A percentile compares a stretch with the other conserved stretches of the same genome.
phyloP scores from a whole-genome alignment of 2,329 filamentous ascomycete genomes.

The Sporothrix mexicana region DNA sequence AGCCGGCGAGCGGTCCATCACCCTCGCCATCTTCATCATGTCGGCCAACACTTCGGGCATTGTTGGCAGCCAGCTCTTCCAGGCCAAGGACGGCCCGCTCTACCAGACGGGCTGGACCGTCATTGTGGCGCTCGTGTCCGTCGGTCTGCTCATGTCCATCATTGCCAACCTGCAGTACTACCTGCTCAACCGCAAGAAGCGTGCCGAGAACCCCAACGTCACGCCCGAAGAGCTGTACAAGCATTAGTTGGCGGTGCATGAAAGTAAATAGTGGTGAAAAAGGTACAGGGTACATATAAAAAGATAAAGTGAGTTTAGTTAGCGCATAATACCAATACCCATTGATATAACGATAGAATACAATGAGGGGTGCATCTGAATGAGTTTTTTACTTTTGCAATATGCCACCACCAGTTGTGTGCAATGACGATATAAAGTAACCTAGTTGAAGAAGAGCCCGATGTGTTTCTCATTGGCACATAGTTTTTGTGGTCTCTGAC shows the following conservation, averaged over 20 bases:
- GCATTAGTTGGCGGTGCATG: not conserved
- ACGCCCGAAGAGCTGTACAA: conserved; percentile 15
- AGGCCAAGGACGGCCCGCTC: conserved; percentile 26
- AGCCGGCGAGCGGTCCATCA: conserved; percentile 31
- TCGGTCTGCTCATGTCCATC: conserved; percentile 19
- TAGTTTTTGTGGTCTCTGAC: too few species aligned
- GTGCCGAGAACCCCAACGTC: not conserved
- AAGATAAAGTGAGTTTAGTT: not conserved
- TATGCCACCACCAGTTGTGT: too few species aligned
- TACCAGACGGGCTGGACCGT: conserved; percentile 30
- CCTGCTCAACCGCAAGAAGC: conserved; percentile 21
- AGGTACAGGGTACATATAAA: not conserved
- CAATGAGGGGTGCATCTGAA: too few species aligned
- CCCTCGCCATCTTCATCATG: conserved; percentile 33
- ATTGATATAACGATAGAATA: too few species aligned
- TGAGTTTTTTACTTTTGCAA: too few species aligned
- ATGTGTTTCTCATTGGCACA: too few species aligned
- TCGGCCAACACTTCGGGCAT: conserved; percentile 30
- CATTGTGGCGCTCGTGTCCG: not conserved
- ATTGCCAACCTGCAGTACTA: conserved; percentile 24
- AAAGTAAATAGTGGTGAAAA: not conserved
- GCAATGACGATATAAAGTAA: too few species aligned
- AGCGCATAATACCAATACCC: not conserved
- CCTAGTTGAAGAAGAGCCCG: too few species aligned
- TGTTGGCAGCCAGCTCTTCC: conserved; percentile 31